Evolutionary conservation across 176 grass and related monocot genomes (phyloP), one percentile per base, ranked within the genome.

Genomic region (Eragrostis nindensis): DNA sequence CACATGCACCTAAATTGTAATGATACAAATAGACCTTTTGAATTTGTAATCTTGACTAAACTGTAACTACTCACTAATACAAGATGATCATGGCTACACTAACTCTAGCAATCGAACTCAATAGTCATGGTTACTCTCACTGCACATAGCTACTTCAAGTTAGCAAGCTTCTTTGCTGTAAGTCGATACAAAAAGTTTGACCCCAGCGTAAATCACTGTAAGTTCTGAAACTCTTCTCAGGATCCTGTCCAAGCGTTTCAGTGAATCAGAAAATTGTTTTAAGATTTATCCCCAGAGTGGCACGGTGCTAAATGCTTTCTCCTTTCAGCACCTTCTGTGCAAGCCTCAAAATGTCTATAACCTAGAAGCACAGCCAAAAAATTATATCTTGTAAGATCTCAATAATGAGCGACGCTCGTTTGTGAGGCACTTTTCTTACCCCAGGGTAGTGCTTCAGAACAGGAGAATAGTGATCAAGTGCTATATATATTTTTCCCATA

Each of bases 391-490:
- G 24, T 41, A 52, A 26, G 71, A 47, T 70, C 24, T 73, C n/a
- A 2, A 72, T 32, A 63, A 7, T 0, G 1, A 39, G 13, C 48
- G 32, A 29, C 46, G 2, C 53, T 21, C 3, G 5, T 76, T 30
- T 66, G 59, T 27, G 25, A 11, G 82, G 42, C 46, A 73, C 21
- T 52, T 71, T 44, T 82, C 85, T 88, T 92, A 94, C 94, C 84
- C 94, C 94, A 22, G 85, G 89, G 46, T 97, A 97, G 77, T 97
- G 94, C 86, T 90, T 84, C 66, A 97, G 81, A 75, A 97, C 91
- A 47, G 89, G 94, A 22, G 89, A 94, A 82, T 97, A 97, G 86
- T 97, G 94, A 24, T 97, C 89, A 52, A 97, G 91, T 77, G 94
- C 89, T 80, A 90, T 75, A 24, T 97, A 97, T 36, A 97, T 88